These are phyloP conservation scores for Claviceps africana DNA, from an alignment of 2,329 filamentous ascomycete species.

Conservation along the genomic window DNA sequence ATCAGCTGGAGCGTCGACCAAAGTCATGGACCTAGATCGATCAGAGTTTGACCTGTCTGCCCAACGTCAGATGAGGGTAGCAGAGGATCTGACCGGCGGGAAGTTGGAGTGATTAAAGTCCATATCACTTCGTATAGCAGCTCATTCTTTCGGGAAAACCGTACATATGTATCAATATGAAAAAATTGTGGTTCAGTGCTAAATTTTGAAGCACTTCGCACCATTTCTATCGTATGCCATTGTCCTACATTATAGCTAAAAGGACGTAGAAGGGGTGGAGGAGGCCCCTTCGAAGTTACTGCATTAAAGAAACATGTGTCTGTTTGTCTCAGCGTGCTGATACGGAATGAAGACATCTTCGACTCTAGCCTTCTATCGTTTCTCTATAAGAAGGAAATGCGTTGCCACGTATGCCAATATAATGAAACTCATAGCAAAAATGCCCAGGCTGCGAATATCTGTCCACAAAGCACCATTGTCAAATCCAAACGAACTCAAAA, in stretches of 20 bases:
- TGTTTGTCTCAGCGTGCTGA: not conserved
- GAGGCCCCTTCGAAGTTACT: not conserved
- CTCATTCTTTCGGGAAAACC: not conserved
- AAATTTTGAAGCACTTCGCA: not conserved
- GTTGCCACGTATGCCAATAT: slow-evolving; percentile 81
- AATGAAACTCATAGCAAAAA: slow-evolving; percentile 74
- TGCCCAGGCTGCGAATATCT: slow-evolving; percentile 66
- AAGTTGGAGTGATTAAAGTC: slow-evolving; percentile 26
- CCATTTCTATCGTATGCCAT: not conserved
- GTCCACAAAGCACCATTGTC: slow-evolving; percentile 73
- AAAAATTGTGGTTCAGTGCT: not conserved
- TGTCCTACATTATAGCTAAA: not conserved
- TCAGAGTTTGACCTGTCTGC: slow-evolving; percentile 30
- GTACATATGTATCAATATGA: not conserved
- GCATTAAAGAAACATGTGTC: not conserved
- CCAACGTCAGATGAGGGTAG: slow-evolving; percentile 39
- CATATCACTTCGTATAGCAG: not conserved
- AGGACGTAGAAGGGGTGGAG: not conserved
- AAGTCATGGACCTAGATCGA: slow-evolving; percentile 22
- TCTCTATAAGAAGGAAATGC: slow-evolving; percentile 88
- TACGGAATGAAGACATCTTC: not conserved
- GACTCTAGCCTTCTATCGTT: slow-evolving; percentile 27
- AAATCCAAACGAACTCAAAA: slow-evolving; percentile 90
- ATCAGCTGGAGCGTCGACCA: slow-evolving; percentile 20
- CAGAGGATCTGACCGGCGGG: slow-evolving; percentile 46